A percentile compares a stretch with the other conserved stretches of the same genome.
Conservation (phyloP, 768 basidiomycete species). For the Royoungia palumana region DNA sequence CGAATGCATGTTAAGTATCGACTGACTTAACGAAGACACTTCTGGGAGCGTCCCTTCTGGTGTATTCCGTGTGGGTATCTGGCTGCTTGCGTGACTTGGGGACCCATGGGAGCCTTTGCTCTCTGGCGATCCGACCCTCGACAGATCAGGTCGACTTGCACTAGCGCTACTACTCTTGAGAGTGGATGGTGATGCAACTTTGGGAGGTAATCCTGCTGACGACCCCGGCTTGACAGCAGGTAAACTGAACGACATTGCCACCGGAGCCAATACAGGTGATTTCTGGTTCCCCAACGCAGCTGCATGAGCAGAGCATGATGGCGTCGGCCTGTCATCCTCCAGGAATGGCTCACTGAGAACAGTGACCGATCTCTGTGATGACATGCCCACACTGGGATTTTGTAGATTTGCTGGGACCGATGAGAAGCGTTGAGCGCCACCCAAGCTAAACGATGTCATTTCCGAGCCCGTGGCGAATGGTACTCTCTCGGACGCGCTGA, state of each 20-base stretch:
- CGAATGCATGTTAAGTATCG: constrained; percentile 13
- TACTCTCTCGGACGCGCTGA: constrained; percentile 16
- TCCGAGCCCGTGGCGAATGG: constrained; percentile 16
- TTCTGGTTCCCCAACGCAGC: constrained; percentile 5
- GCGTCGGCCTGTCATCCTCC: constrained; percentile 16
- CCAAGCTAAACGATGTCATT: constrained; percentile 7
- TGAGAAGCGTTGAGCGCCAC: constrained; percentile 11
- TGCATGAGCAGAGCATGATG: constrained; percentile 6
- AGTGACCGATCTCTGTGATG: constrained; percentile 12
- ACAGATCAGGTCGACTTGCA: constrained; percentile 10
- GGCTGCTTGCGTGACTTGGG: constrained; percentile 3
- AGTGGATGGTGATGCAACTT: constrained; percentile 10
- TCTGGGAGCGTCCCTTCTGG: constrained; percentile 8
- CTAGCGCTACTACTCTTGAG: background rate
- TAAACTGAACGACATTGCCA: constrained; percentile 14
- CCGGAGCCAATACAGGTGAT: constrained; percentile 10
- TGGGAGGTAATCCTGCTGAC: constrained; percentile 4
- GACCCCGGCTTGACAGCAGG: constrained; percentile 12
- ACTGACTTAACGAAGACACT: constrained; percentile 7
- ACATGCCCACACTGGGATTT: constrained; percentile 3
- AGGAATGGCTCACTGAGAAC: constrained; percentile 6
- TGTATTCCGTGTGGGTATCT: constrained; percentile 1
- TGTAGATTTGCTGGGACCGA: constrained; percentile 2
- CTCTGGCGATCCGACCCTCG: constrained; percentile 20
- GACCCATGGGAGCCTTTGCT: constrained; percentile 6